Evolutionary conservation across 768 basidiomycete genomes (phyloP).

Genomic region (Suillus americanus): DNA sequence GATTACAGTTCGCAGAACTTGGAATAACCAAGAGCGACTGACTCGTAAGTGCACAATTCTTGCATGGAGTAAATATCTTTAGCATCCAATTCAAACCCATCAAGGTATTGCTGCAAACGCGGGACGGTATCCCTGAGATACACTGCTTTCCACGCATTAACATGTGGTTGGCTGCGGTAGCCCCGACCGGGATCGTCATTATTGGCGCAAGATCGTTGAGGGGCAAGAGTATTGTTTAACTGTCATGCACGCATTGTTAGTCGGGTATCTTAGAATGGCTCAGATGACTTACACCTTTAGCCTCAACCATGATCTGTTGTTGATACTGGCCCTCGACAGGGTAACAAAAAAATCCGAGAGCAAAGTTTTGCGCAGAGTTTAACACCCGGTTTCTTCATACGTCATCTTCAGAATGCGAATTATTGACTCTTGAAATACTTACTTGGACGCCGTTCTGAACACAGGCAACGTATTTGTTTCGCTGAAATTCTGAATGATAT

Average conservation of each 20-base stretch:
- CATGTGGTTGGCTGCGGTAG: slow-evolving; percentile 52
- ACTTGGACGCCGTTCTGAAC: slow-evolving; percentile 53
- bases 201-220: slow-evolving; percentile 57
- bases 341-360: slow-evolving; percentile 51
- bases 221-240: slow-evolving; percentile 49
- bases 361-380: slow-evolving; percentile 51
- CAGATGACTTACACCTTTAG: slow-evolving; percentile 26
- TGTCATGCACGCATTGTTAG: slow-evolving; percentile 10
- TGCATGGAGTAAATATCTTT: slow-evolving; percentile 74
- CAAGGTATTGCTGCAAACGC: slow-evolving; percentile 54
- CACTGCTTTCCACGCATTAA: slow-evolving; percentile 59
- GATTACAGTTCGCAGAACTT: slow-evolving; percentile 85
- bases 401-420: background rate
- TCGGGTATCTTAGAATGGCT: slow-evolving; percentile 8
- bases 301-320: slow-evolving; percentile 43
- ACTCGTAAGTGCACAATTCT: slow-evolving; percentile 82
- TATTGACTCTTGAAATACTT: slow-evolving; percentile 11
- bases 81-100: slow-evolving; percentile 56
- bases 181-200: slow-evolving; percentile 41
- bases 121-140: slow-evolving; percentile 68
- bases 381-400: slow-evolving; percentile 46
- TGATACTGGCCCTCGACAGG: slow-evolving; percentile 44
- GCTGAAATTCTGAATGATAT: slow-evolving; percentile 34
- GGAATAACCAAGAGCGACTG: slow-evolving; percentile 84
- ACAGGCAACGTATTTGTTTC: slow-evolving; percentile 41